Evolutionary conservation across 768 basidiomycete genomes (phyloP), one percentile per base, ranked within the genome.

Genomic region (Phaeotremella fagi): DNA sequence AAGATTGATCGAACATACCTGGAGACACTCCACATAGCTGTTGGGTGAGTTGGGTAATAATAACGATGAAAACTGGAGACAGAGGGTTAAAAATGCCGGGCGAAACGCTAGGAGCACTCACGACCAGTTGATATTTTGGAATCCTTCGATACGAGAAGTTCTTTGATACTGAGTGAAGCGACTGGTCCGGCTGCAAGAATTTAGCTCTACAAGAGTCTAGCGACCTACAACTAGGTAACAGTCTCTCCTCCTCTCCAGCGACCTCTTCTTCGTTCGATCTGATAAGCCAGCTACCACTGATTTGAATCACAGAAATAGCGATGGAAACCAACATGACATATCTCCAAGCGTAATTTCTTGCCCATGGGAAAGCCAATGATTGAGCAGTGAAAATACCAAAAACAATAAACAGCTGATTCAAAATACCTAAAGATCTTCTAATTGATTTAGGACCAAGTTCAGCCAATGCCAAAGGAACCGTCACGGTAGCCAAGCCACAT

Each of bases 401-500:
- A 31, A 71, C 70, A 41, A 73, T 73, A 54, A 63, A 68, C 15
- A 67, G 53, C 50, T 73, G 71, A 51, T 66, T 70, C 44, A 61
- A 50, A 29, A 73, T 66, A 0, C 72, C 72, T n/a, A 73, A 44
- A 20, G 65, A 60, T 23, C 55, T 52, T 45, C 82, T 84, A 52
- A 90, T 85, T 42, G 80, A 79, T 2, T 82, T 75, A 0, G 90
- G 91, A 0, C 89, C 83, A 12, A 94, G 84, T 72, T 91, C 88
- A 3, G 86, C 79, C n/a, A 94, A 78, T 74, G 83, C 91, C 29
- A 91, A 80, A 9, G 91, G 91, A 3, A 82, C 82, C n/a, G 88
- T 82, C 60, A 75, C 75, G 1, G 73, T 73, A 1, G 72, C 63
- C 15, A 75, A 52, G 18, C 75, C 70, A 48, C 68, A 69, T 11